Percentiles rank a stretch among this genome's conserved stretches.
These are phyloP conservation scores for Botryotinia convoluta DNA, from an alignment of 2,329 filamentous ascomycete species.

Conservation along the genomic window DNA sequence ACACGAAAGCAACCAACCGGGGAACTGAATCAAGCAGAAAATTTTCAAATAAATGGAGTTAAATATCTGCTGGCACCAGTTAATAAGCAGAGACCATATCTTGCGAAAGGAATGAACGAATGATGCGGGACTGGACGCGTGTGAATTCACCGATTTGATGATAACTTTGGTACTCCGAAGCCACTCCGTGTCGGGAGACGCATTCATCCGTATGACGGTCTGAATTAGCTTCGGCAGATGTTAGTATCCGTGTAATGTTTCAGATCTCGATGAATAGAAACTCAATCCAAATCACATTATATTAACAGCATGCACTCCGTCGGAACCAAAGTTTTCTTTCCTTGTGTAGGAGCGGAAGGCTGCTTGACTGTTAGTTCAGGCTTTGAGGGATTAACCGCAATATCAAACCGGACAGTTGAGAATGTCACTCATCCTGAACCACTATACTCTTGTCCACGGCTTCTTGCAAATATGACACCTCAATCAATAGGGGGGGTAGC, in stretches of 20 bases:
- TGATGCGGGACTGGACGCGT: background rate
- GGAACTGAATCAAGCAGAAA: background rate
- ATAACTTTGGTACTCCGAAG: no score
- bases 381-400: background rate
- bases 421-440: accelerated
- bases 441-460: no score
- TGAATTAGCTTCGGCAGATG: no score
- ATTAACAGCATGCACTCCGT: background rate
- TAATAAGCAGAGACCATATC: no score
- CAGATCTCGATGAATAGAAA: background rate
- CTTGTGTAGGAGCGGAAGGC: background rate
- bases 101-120: background rate
- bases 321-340: background rate
- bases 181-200: background rate
- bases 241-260: background rate
- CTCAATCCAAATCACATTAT: no score
- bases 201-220: background rate
- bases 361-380: background rate
- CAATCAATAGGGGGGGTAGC: background rate
- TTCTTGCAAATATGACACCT: background rate
- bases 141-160: background rate
- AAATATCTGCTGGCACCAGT: background rate
- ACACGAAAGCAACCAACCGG: background rate
- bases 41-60: background rate
- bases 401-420: background rate